phyloP scores from a whole-genome alignment of 257 asterid genomes.

The Solanum okadae region DNA sequence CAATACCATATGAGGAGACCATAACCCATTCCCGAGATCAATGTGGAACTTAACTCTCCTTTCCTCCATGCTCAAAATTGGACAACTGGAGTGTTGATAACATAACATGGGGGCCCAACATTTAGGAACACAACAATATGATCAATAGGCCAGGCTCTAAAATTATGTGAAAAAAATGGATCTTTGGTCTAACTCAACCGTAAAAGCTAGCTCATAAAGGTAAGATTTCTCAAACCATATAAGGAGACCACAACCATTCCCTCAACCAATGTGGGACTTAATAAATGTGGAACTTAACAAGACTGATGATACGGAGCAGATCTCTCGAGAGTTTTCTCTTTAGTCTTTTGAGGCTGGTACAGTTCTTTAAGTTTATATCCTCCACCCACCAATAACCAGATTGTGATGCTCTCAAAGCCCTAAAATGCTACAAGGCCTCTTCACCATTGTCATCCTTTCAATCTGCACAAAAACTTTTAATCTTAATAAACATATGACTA shows the following conservation, averaged over 20 bases:
- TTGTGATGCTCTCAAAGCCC: background rate
- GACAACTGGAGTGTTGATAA: background rate
- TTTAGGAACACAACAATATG: background rate
- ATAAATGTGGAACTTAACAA: background rate
- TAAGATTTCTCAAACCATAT: background rate
- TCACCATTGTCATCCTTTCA: background rate
- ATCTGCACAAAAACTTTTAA: background rate
- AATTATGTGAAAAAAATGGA: background rate
- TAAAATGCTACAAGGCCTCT: background rate
- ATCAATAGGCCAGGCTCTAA: background rate
- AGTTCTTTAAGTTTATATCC: background rate
- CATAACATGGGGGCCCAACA: background rate
- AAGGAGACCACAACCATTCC: background rate
- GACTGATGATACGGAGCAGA: background rate
- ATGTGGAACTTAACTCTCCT: background rate
- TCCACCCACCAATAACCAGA: background rate
- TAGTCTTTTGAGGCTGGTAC: background rate
- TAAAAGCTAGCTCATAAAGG: background rate
- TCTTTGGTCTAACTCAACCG: background rate
- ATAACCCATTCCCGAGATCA: background rate
- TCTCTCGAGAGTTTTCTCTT: background rate
- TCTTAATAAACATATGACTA: background rate
- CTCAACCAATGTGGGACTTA: background rate
- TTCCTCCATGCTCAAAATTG: background rate
- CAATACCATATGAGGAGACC: background rate